Conservation (phyloP, 2,329 filamentous ascomycete species). For the Fusarium liriodendri region DNA sequence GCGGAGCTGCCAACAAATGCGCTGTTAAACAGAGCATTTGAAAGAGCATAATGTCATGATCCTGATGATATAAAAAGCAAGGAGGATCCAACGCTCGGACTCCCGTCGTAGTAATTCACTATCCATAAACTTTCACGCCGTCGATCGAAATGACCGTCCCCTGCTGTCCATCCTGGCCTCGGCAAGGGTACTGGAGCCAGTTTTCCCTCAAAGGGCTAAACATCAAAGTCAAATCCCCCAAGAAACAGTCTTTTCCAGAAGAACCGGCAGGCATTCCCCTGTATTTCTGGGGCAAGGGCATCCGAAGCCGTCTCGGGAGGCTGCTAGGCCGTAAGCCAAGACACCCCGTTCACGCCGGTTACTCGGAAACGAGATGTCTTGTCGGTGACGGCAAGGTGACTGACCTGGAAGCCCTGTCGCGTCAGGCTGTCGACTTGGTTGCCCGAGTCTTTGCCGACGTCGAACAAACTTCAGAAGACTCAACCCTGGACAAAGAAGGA, state of each 20-base stretch:
- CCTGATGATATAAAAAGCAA: slow-evolving; percentile 19
- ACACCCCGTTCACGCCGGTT: slow-evolving; percentile 23
- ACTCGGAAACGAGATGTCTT: slow-evolving; percentile 34
- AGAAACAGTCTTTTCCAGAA: slow-evolving; percentile 11
- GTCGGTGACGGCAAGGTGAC: slow-evolving; percentile 29
- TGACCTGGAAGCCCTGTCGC: slow-evolving; percentile 27
- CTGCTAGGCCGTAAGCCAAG: slow-evolving; percentile 16
- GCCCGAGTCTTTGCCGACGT: slow-evolving; percentile 33
- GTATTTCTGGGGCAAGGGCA: slow-evolving; percentile 39
- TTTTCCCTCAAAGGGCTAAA: slow-evolving; percentile 40
- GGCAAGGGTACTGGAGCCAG: slow-evolving; percentile 35
- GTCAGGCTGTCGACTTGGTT: slow-evolving; percentile 30
- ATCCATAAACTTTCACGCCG: slow-evolving; percentile 25
- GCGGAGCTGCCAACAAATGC: slow-evolving; percentile 13
- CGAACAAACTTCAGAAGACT: slow-evolving; percentile 22
- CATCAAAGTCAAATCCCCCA: slow-evolving; percentile 27
- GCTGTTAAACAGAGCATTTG: background rate
- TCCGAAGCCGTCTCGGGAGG: slow-evolving; percentile 28
- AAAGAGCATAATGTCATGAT: background rate
- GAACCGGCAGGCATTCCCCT: slow-evolving; percentile 14
- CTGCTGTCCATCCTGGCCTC: slow-evolving; percentile 35
- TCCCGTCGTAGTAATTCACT: slow-evolving; percentile 6
- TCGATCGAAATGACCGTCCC: slow-evolving; percentile 38
- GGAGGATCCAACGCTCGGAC: slow-evolving; percentile 36
- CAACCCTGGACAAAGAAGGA: slow-evolving; percentile 2